phyloP scores from a whole-genome alignment of 805 yeast species.

The Wickerhamiella brachini region DNA sequence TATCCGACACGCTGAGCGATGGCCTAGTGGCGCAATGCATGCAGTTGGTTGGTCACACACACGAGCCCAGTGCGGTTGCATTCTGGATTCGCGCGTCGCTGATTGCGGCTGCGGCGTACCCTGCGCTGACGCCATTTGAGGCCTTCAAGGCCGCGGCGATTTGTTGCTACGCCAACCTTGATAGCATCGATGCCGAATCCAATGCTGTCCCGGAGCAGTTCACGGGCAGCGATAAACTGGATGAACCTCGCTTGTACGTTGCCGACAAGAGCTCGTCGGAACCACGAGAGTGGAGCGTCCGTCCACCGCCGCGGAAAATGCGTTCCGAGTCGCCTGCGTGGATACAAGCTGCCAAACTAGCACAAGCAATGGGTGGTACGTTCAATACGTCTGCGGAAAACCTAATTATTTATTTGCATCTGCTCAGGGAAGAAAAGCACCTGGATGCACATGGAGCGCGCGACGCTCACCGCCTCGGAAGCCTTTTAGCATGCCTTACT shows the following conservation, averaged over 20 bases:
- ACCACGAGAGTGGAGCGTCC: neutral
- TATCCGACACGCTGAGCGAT: slow-evolving; percentile 1
- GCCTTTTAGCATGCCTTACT: slow-evolving; percentile 42
- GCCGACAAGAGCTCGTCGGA: neutral
- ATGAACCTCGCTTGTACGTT: neutral
- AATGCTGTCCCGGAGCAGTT: neutral
- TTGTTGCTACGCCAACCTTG: neutral
- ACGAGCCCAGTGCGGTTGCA: slow-evolving; percentile 1
- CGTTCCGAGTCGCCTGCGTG: neutral
- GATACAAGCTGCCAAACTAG: neutral
- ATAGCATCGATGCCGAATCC: neutral
- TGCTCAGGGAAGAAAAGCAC: slow-evolving; percentile 60
- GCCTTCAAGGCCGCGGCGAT: neutral
- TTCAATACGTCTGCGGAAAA: slow-evolving; percentile 10
- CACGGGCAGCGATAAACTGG: neutral
- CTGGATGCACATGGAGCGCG: slow-evolving; percentile 36
- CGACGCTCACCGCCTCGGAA: slow-evolving; percentile 32
- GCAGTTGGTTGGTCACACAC: neutral
- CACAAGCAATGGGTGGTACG: slow-evolving; percentile 1
- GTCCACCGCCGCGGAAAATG: neutral
- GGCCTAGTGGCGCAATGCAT: slow-evolving; percentile 3
- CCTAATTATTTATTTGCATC: slow-evolving; percentile 57
- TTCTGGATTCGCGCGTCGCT: slow-evolving; percentile 2
- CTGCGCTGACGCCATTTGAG: neutral
- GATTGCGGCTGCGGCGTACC: slow-evolving; percentile 1